Evolutionary conservation across 768 basidiomycete species (phyloP).

Genomic region (Gautieria morchelliformis): DNA sequence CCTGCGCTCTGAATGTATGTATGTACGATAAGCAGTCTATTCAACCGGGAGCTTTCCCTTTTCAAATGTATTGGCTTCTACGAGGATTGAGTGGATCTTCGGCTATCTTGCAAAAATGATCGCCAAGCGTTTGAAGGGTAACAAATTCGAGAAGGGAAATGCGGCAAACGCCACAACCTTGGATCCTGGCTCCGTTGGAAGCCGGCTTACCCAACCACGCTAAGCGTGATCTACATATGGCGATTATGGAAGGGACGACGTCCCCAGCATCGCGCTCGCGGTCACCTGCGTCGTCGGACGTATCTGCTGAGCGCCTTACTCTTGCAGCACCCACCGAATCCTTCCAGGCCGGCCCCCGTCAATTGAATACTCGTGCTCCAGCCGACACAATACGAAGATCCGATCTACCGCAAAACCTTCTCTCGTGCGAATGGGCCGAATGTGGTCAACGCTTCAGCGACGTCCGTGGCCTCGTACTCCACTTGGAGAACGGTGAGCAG

Average conservation of each 20-base stretch:
- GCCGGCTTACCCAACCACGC: background rate
- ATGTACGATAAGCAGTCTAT: background rate
- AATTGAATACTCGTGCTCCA: no score
- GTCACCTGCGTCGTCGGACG: background rate
- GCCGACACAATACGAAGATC: background rate
- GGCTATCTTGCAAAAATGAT: no score
- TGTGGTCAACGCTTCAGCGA: constrained; percentile 69
- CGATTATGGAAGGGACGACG: background rate
- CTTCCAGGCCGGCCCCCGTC: no score
- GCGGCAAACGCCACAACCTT: no score
- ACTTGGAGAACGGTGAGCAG: constrained; percentile 69
- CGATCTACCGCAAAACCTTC: constrained; percentile 13
- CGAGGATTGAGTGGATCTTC: no score
- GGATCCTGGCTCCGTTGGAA: background rate
- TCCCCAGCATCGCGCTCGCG: background rate
- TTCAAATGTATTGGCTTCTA: no score
- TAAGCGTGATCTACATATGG: background rate
- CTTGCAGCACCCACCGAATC: no score
- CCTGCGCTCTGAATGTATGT: constrained; percentile 29
- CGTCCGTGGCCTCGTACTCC: constrained; percentile 66
- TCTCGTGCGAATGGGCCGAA: constrained; percentile 77
- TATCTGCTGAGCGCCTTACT: background rate
- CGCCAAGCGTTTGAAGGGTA: no score
- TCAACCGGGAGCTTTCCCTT: no score
- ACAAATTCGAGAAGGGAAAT: no score